phyloP scores from a whole-genome alignment of 768 basidiomycete genomes.

The Trametopsis cervina region DNA sequence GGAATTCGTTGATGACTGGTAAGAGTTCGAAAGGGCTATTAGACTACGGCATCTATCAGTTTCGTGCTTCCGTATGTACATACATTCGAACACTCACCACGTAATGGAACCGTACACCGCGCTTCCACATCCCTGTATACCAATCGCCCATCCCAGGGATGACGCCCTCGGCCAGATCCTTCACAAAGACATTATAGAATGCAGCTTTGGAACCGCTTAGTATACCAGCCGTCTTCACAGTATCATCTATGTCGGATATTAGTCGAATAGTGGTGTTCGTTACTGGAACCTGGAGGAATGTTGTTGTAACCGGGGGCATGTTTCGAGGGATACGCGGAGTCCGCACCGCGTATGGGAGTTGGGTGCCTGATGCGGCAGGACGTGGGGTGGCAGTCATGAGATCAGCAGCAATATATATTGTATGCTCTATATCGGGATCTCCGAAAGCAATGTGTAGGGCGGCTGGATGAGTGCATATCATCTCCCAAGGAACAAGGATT shows the following conservation, averaged over 20 bases:
- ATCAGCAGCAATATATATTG: conserved; percentile 49
- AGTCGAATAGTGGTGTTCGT: conserved; percentile 64
- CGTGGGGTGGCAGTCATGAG: conserved; percentile 35
- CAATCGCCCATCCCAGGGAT: conserved; percentile 82
- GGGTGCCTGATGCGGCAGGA: conserved; percentile 15
- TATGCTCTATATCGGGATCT: conserved; percentile 35
- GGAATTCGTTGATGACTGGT: conserved; percentile 71
- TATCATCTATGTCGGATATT: conserved; percentile 94
- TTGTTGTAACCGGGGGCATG: conserved; percentile 11
- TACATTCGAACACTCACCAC: conserved; percentile 49
- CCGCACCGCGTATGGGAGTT: conserved; percentile 5
- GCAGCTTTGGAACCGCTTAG: conserved; percentile 70
- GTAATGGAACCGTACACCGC: conserved; percentile 80
- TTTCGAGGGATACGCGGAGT: not conserved
- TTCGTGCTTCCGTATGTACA: conserved; percentile 11
- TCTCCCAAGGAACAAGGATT: conserved; percentile 63
- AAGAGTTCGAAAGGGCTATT: conserved; percentile 86
- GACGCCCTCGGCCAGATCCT: conserved; percentile 67
- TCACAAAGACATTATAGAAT: conserved; percentile 90
- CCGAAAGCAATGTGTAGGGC: conserved; percentile 53
- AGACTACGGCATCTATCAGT: conserved; percentile 39
- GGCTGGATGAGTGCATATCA: conserved; percentile 52
- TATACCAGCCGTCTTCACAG: conserved; percentile 78
- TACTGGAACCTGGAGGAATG: conserved; percentile 31
- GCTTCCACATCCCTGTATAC: conserved; percentile 61